phyloP scores from a whole-genome alignment of 2,329 filamentous ascomycete genomes.

The Colletotrichum higginsianum region DNA sequence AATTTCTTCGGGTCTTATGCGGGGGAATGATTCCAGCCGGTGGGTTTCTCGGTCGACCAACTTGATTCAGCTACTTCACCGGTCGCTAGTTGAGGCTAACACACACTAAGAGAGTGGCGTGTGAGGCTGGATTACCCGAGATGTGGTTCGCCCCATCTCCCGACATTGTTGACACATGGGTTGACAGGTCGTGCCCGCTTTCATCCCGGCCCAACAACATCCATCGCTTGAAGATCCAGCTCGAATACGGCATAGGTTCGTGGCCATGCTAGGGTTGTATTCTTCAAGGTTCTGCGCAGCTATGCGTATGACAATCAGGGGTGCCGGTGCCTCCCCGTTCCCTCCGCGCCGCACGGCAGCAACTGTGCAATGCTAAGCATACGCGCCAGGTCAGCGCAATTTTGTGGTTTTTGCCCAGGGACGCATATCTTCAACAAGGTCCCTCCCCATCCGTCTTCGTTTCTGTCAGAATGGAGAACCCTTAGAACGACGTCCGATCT shows the following conservation, averaged over 20 bases:
- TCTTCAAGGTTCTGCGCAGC: constrained; percentile 23
- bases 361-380: neutral
- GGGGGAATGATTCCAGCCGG: constrained; percentile 27
- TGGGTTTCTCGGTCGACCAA: constrained; percentile 16
- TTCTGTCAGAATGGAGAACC: constrained; percentile 23
- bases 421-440: constrained; percentile 35
- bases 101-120: constrained; percentile 14
- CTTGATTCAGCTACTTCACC: constrained; percentile 25
- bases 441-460: constrained; percentile 22
- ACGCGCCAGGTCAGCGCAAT: neutral
- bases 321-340: constrained; percentile 8
- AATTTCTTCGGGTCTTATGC: constrained; percentile 25
- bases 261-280: constrained; percentile 10
- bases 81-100: constrained; percentile 23
- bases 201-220: constrained; percentile 3
- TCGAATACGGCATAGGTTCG: constrained; percentile 20
- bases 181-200: neutral
- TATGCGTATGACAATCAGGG: constrained; percentile 24
- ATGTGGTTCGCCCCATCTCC: constrained; percentile 33
- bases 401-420: neutral
- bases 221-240: constrained; percentile 17
- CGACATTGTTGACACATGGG: constrained; percentile 27
- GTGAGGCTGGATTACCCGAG: constrained; percentile 32
- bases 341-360: constrained; percentile 5
- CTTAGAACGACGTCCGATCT: constrained; percentile 27